phyloP scores from a whole-genome alignment of 805 yeast genomes.

The Wickerhamiella azyma region DNA sequence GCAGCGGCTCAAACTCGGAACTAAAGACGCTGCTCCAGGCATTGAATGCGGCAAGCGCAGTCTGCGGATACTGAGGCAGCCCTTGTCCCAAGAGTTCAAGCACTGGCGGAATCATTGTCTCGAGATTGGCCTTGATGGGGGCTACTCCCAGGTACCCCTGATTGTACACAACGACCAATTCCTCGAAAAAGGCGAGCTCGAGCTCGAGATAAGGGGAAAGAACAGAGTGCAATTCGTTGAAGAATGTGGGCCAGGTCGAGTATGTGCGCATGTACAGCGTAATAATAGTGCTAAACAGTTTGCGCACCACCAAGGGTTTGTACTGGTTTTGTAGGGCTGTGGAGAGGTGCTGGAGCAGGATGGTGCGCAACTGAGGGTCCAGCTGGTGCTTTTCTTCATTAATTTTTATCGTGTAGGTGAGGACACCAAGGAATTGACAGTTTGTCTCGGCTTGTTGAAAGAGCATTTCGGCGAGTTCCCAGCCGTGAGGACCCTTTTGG shows the following conservation, averaged over 20 bases:
- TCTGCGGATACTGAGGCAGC: not conserved
- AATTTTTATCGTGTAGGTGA: slow-evolving; percentile 49
- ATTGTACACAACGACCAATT: slow-evolving; percentile 21
- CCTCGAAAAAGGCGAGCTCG: slow-evolving; percentile 17
- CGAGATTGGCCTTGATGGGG: slow-evolving; percentile 12
- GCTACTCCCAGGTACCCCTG: slow-evolving; percentile 10
- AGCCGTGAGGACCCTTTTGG: slow-evolving; percentile 46
- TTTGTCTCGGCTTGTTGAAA: slow-evolving; percentile 26
- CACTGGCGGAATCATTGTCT: not conserved
- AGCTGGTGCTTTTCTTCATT: slow-evolving; percentile 11
- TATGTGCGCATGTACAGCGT: slow-evolving; percentile 33
- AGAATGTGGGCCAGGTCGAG: slow-evolving; percentile 29
- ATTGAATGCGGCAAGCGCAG: slow-evolving; percentile 10
- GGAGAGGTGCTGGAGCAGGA: slow-evolving; percentile 17
- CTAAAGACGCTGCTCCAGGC: slow-evolving; percentile 15
- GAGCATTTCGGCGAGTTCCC: slow-evolving; percentile 42
- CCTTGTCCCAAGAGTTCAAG: not conserved
- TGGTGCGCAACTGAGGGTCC: slow-evolving; percentile 4
- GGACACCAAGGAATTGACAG: slow-evolving; percentile 62
- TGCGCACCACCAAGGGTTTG: slow-evolving; percentile 36
- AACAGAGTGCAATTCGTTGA: slow-evolving; percentile 13
- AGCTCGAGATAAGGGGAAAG: slow-evolving; percentile 11
- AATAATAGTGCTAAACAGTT: slow-evolving; percentile 43
- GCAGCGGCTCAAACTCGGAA: slow-evolving; percentile 9
- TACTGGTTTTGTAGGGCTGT: slow-evolving; percentile 7